Percentiles rank a stretch among this genome's conserved stretches.
These are phyloP conservation scores for Gentiana dahurica DNA, from an alignment of 257 asterid genomes.

Conservation along the genomic window DNA sequence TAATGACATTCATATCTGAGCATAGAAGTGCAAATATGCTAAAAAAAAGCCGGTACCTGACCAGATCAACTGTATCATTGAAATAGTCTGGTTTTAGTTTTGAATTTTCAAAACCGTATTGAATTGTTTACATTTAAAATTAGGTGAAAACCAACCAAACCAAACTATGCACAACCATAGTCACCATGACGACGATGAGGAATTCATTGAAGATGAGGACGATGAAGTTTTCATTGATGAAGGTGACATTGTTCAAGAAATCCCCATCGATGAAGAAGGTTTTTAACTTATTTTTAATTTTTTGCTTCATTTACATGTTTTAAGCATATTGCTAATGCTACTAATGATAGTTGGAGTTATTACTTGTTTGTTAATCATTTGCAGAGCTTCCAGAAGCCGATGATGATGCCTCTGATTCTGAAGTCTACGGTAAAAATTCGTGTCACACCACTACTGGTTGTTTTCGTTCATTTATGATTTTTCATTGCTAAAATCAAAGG, in stretches of 20 bases:
- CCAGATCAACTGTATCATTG: too few species aligned
- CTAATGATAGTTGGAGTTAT: background rate
- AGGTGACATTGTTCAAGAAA: constrained; percentile 51
- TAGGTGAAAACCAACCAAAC: too few species aligned
- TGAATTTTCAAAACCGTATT: too few species aligned
- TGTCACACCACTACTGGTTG: background rate
- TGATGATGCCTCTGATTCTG: constrained; percentile 56
- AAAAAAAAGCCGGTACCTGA: too few species aligned
- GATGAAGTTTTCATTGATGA: constrained; percentile 54
- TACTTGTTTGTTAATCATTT: constrained; percentile 6
- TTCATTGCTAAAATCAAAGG: background rate
- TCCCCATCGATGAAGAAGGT: constrained; percentile 80
- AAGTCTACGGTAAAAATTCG: constrained; percentile 19
- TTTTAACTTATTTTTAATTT: background rate
- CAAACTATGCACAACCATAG: too few species aligned
- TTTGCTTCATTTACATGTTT: background rate
- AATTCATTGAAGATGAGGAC: constrained; percentile 5
- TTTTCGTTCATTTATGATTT: background rate
- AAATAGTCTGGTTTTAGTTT: too few species aligned
- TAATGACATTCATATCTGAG: too few species aligned
- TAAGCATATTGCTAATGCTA: background rate
- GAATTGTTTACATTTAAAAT: too few species aligned
- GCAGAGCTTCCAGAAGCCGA: constrained; percentile 83
- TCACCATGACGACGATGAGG: constrained; percentile 20
- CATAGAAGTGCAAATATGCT: too few species aligned